Conservation (phyloP, 495 filamentous ascomycete genomes). For the Penicillium paxilli region DNA sequence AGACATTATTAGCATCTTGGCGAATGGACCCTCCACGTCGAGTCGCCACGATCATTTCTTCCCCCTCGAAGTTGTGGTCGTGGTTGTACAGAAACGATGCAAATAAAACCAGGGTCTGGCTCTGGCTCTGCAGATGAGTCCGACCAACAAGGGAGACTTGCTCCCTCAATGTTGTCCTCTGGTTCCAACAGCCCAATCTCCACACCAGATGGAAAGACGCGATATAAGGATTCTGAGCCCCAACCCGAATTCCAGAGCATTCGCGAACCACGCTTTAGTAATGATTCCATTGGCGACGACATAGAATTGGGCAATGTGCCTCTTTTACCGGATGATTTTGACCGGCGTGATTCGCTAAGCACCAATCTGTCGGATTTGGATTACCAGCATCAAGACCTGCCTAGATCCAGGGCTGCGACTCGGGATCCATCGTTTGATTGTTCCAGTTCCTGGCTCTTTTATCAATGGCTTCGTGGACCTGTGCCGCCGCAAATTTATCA, state of each 20-base stretch:
- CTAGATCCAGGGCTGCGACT: background rate
- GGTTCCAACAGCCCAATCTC: background rate
- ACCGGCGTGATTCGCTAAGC: slow-evolving; percentile 1
- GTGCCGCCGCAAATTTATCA: slow-evolving; percentile 55
- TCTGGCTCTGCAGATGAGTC: too few species aligned
- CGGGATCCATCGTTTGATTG: slow-evolving; percentile 30
- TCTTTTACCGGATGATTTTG: slow-evolving; percentile 12
- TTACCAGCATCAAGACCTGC: background rate
- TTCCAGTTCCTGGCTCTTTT: slow-evolving; percentile 20
- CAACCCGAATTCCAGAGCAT: background rate
- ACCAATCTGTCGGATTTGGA: slow-evolving; percentile 9
- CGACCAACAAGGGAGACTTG: background rate
- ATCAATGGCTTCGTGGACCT: slow-evolving; percentile 52
- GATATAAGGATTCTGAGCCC: slow-evolving; percentile 16
- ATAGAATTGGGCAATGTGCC: slow-evolving; percentile 25
- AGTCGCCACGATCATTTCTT: background rate
- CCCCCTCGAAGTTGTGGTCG: background rate
- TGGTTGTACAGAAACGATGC: slow-evolving; percentile 18
- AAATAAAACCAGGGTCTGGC: slow-evolving; percentile 4
- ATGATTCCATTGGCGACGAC: slow-evolving; percentile 15
- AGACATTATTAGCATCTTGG: slow-evolving; percentile 5
- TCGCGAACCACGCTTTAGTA: slow-evolving; percentile 2
- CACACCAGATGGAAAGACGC: slow-evolving; percentile 3
- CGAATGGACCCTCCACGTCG: background rate
- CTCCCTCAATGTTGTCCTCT: background rate